Base-by-base conservation (phyloP, 73 alveolate species). In the Tetrahymena thermophila region DNA sequence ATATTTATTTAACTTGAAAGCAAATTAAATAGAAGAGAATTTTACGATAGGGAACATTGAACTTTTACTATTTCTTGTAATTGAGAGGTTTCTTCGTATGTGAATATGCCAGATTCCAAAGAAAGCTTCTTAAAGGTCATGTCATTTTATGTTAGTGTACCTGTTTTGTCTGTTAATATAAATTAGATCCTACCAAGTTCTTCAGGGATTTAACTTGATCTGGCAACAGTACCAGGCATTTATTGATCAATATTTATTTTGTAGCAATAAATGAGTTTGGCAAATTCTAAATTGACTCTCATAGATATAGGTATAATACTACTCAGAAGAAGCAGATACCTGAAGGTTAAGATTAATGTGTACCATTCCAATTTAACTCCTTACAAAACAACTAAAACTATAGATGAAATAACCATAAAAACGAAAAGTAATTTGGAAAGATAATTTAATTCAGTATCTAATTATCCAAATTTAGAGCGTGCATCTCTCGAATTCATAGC, bases 121-220 rank as follows among this genome's bases (percentile, higher is more conserved):
- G 98, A 96, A 25, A 99, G 84, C 84, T 97, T 97, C 96, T 98
- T 99, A 93, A 99, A 98, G 11, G 96, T 97, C 99, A 99, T 99
- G 85, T 98, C 99, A 97, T 99, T 99, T 93, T 98, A 96, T 0
- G 99, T 99, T 34, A 99, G 97, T 10, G 99, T 99, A 7, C 99
- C 99, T 10, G 99, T 99, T 95, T 99, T 99, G 96, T 99, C 99
- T 93, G 99, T 97, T 93, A 99, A 96, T 93, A 99, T 94, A 96
- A 97, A 98, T 23, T 98, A 96, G 38, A 99, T 98, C 94, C 99
- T 95, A 37, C 99, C 99, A 35, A 99, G 96, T 44, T 98, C 99
- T 98, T 99, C 99, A 28, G 99, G 99, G 21, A 99, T 98, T 56
- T 98, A 96, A 85, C 99, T 97, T 95, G 97, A 98, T 95, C 99